Evolutionary conservation across 495 filamentous ascomycete genomes (phyloP), one percentile per base, ranked within the genome.

Genomic region (Massariosphaeria phaeospora): DNA sequence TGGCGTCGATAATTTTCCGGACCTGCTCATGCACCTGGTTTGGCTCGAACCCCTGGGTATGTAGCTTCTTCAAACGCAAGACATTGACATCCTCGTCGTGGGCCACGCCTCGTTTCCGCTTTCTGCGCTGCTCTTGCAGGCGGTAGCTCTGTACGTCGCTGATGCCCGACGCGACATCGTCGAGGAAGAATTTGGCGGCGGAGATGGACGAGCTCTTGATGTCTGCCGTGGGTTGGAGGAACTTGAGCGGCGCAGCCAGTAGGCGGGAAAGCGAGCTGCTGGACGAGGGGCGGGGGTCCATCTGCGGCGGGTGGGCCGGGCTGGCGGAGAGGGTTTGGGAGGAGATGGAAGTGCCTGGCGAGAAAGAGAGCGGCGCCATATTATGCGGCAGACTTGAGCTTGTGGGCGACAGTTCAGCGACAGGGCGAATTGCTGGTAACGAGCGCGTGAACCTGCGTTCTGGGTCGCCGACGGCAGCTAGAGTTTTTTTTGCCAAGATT

Each of bases 11-110:
- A 18, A 98, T 86, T 66, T 85, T 81, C 58, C 78, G 83, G 4
- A 89, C 88, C 70, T 98, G 93, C 66, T 95, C 88, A 89, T 91
- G 97, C 15, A 98, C 82, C 71, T 97, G 93, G 39, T 82, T 81
- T 20, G 86, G 81, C 53, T 83, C 86, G 69, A 98, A 96, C 0
- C 91, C 93, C 24, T 95, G 84, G 25, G 86, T 74, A 68, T 97
- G 84, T 18, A 98, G 70, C 68, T 86, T 85, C 63, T 84, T 79
- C 53, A 91, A 70, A 56, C 85, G 86, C 53, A 91, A 66, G 17
- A 79, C 67, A 15, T 79, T 70, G 17, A 69, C 67, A 57, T 67
- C 55, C 6, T 47, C 63, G 29, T 67, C 54, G 18, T 65, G 64
- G 7, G 18, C 21, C 21, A 76, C 73, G 6, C 78, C 68, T 52